Evolutionary conservation across 2,329 filamentous ascomycete genomes (phyloP), one percentile per base, ranked within the genome.

Genomic region (Penicillium glabrum): DNA sequence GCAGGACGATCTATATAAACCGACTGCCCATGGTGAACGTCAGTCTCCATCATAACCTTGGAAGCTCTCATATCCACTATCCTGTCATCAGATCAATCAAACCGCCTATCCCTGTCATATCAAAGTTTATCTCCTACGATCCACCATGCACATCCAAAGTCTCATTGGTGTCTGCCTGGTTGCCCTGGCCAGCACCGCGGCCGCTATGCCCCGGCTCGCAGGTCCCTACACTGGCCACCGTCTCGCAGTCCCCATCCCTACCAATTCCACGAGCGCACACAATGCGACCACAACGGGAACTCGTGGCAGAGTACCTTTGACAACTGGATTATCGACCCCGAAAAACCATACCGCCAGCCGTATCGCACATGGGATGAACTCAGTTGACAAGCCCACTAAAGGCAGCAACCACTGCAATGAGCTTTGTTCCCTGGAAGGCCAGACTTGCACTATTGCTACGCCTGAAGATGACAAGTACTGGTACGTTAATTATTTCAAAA

Each of bases 391-490:
- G 24, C 55, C 35, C 26, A 59, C 56, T 23, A 54, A 62, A 26
- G 47, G 56, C 19, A 60, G 57, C 41, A 60, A 64, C 44, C 58
- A 58, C 27, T 69, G 67, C 43, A 56, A 62, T 27, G 61, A 62
- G 45, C n/a, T 67, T 43, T 70, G 68, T 43, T 65, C 65, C 3
- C 48, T 70, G 45, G 51, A 63, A 31, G 56, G 63, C 7, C 61
- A 69, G 53, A 60, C 63, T 13, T 70, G 67, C 49, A 61, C 57
- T 2, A 51, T 67, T 51, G 63, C 66, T n/a, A 51, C 66, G 7
- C 66, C 67, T 1, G 52, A 66, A 7, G 67, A 69, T 51, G 63
- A 69, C 46, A 52, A 57, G 27, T 68, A 61, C 43, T 70, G 68
- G 67, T 70, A 46, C 60, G 65, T 62, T 31, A 19, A 29, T 27